A percentile compares a stretch with the other conserved stretches of the same genome.
Evolutionary conservation across 352 stramenopile genomes (phyloP).

Genomic region (Phytophthora agathidicida): DNA sequence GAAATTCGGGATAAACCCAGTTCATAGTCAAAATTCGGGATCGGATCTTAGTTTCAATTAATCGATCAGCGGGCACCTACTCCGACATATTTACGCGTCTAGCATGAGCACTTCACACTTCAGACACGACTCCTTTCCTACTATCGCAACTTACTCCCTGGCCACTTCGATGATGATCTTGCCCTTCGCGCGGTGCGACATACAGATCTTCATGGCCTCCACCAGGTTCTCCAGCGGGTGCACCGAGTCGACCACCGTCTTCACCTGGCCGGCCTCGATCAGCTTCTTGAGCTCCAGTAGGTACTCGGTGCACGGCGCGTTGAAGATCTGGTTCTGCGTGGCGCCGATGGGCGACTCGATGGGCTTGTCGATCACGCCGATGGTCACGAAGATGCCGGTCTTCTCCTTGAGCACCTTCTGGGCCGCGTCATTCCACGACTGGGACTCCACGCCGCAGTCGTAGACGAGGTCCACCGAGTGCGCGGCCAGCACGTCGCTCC

Average conservation of each 20-base stretch:
- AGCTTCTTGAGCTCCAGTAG: constrained; percentile 42
- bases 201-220: constrained; percentile 57
- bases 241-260: constrained; percentile 53
- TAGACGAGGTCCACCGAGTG: constrained; percentile 46
- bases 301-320: constrained; percentile 14
- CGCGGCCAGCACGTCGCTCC: constrained; percentile 34
- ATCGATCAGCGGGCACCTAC: too few relatives aligned
- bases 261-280: constrained; percentile 37
- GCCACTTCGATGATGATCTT: constrained; percentile 72
- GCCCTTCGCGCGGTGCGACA: constrained; percentile 56
- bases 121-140: neutral
- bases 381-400: constrained; percentile 45
- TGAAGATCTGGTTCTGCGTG: constrained; percentile 26
- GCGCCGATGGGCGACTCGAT: constrained; percentile 67
- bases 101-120: neutral
- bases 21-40: too few relatives aligned
- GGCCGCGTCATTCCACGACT: constrained; percentile 38
- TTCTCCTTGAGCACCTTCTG: constrained; percentile 46
- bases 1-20: too few relatives aligned
- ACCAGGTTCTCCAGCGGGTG: constrained; percentile 57
- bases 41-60: too few relatives aligned
- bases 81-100: too few relatives aligned
- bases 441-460: constrained; percentile 16
- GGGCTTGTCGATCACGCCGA: constrained; percentile 35
- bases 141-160: constrained; percentile 19